Conservation (phyloP, 2,329 filamentous ascomycete species). For the Fusarium succisae region DNA sequence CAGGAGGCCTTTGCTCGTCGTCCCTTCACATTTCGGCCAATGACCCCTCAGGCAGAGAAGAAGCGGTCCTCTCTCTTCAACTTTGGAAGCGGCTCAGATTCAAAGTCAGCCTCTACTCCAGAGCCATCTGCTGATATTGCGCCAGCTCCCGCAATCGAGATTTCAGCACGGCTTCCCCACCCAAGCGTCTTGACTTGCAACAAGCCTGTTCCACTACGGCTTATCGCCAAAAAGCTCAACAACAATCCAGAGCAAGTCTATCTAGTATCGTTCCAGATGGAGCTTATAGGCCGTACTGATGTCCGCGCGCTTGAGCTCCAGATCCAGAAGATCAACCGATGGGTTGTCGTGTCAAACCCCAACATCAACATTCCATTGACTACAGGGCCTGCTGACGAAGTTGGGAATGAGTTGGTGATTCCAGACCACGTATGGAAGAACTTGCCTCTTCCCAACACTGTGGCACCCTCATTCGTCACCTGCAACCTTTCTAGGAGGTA, state of each 20-base stretch:
- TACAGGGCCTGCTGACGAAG: conserved; percentile 60
- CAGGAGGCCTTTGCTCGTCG: conserved; percentile 88
- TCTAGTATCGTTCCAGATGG: conserved; percentile 81
- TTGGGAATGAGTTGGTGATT: conserved; percentile 74
- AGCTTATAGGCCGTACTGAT: conserved; percentile 81
- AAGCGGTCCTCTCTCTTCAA: conserved; percentile 71
- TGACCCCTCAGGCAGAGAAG: conserved; percentile 49
- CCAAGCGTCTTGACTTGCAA: conserved; percentile 92
- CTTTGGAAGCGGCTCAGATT: conserved; percentile 44
- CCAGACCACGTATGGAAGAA: conserved; percentile 78
- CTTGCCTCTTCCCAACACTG: conserved; percentile 79
- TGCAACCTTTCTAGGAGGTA: conserved; percentile 89
- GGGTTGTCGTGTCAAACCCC: conserved; percentile 77
- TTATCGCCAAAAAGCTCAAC: conserved; percentile 81
- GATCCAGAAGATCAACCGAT: conserved; percentile 75
- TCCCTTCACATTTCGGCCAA: conserved; percentile 65
- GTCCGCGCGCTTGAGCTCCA: conserved; percentile 80
- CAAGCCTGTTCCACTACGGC: conserved; percentile 79
- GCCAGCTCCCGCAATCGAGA: conserved; percentile 74
- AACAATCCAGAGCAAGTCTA: conserved; percentile 75
- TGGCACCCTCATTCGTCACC: conserved; percentile 86
- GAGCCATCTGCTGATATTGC: conserved; percentile 44
- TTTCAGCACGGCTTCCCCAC: conserved; percentile 81
- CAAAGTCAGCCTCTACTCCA: conserved; percentile 35
- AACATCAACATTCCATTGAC: conserved; percentile 78